A percentile compares a stretch with the other conserved stretches of the same genome.
These are phyloP conservation scores for Iberis amara DNA, from an alignment of 441 rosid species.

Conservation along the genomic window DNA sequence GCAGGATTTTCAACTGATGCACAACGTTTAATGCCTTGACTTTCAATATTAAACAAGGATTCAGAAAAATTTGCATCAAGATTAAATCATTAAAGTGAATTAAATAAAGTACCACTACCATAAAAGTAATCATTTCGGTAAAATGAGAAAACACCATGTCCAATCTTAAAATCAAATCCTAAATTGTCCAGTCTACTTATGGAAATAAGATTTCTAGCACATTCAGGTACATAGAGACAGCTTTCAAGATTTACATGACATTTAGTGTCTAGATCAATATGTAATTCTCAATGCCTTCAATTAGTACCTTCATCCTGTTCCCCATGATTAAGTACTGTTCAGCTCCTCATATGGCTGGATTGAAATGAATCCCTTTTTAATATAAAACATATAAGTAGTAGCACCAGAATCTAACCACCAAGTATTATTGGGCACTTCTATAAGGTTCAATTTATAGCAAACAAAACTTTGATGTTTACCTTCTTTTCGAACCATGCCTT, in stretches of 20 bases:
- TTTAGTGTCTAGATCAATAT: not conserved
- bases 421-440: not conserved
- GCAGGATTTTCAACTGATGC: not conserved
- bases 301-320: not conserved
- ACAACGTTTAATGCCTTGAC: not conserved
- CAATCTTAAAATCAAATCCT: not conserved
- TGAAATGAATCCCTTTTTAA: not conserved
- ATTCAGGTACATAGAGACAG: constrained; percentile 4
- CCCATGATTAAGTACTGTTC: not conserved
- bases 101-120: not conserved
- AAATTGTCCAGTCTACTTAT: not conserved
- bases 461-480: not conserved
- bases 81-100: not conserved
- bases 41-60: not conserved
- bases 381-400: not conserved
- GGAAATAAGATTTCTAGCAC: not conserved
- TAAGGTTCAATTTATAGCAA: not conserved
- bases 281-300: not conserved
- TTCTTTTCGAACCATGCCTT: not conserved
- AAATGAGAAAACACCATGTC: not conserved
- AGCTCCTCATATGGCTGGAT: not conserved
- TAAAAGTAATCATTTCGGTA: not conserved
- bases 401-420: not conserved
- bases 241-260: not conserved
- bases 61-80: not conserved